These are phyloP conservation scores for Cinnamomum micranthum DNA, from an alignment of 164 flowering plant genomes.

Conservation along the genomic window DNA sequence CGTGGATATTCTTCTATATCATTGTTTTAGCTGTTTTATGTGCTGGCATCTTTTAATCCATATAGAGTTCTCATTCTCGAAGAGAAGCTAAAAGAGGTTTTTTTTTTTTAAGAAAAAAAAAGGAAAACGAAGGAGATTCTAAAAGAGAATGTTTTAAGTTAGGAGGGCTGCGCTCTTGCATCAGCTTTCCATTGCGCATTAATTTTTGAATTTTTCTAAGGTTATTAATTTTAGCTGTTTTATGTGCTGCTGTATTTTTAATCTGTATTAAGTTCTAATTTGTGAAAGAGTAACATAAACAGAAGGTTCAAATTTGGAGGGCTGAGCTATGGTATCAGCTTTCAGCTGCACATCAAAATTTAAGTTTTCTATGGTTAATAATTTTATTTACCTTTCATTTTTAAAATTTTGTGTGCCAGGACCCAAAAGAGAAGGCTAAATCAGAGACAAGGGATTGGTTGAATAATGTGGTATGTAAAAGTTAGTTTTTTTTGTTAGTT, in stretches of 20 bases:
- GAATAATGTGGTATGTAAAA: constrained; percentile 82
- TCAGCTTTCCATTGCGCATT: too few relatives aligned
- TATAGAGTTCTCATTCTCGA: background rate
- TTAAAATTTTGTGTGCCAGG: constrained; percentile 36
- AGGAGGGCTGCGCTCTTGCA: too few relatives aligned
- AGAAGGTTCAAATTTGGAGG: background rate
- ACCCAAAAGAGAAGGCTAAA: constrained; percentile 97
- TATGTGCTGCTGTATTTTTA: background rate
- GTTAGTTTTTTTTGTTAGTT: background rate
- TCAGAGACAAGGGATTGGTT: constrained; percentile 99
- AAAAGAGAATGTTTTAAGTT: too few relatives aligned
- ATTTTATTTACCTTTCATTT: background rate
- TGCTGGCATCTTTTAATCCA: background rate
- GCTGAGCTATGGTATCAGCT: background rate
- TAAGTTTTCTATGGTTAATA: background rate
- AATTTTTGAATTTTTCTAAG: too few relatives aligned
- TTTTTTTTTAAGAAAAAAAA: too few relatives aligned
- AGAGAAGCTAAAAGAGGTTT: background rate
- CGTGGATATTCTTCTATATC: too few relatives aligned
- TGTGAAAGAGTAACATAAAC: background rate
- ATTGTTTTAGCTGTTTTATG: background rate
- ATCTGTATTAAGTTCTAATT: background rate
- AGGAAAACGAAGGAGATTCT: too few relatives aligned
- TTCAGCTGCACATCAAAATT: background rate
- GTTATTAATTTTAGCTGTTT: background rate